Evolutionary conservation across 108 stramenopile species (phyloP).

Genomic region (Skeletonema costatum): DNA sequence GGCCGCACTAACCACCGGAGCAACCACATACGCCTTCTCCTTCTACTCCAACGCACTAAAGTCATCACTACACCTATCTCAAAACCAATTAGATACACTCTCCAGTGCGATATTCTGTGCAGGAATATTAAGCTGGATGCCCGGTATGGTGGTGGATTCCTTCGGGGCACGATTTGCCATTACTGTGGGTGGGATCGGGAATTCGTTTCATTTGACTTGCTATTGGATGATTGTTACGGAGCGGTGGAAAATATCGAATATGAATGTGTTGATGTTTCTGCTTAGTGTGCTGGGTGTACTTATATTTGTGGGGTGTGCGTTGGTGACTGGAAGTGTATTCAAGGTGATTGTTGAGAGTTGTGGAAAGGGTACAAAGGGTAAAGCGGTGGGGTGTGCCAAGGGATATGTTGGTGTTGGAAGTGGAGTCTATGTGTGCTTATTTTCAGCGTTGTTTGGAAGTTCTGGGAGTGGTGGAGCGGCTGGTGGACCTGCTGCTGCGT

Average conservation of each 20-base stretch:
- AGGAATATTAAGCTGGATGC: conserved; percentile 75
- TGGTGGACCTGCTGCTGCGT: conserved; percentile 2
- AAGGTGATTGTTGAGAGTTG: conserved; percentile 74
- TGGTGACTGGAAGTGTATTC: conserved; percentile 82
- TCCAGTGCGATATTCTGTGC: conserved; percentile 73
- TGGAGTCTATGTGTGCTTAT: conserved; percentile 64
- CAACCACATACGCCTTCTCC: conserved; percentile 86
- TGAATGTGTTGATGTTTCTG: conserved; percentile 39
- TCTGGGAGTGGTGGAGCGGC: conserved; percentile 2
- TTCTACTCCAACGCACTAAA: conserved; percentile 79
- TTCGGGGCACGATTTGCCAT: conserved; percentile 62
- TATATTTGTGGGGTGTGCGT: conserved; percentile 70
- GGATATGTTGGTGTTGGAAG: conserved; percentile 84
- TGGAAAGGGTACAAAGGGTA: conserved; percentile 73
- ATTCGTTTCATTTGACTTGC: conserved; percentile 41
- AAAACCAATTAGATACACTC: conserved; percentile 80
- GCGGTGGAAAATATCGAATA: background rate
- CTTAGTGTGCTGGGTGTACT: conserved; percentile 59
- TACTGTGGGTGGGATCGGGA: conserved; percentile 59
- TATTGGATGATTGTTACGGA: conserved; percentile 73
- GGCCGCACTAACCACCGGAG: conserved; percentile 79
- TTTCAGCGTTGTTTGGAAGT: conserved; percentile 53
- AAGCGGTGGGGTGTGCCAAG: conserved; percentile 85
- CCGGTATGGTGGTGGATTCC: conserved; percentile 72
- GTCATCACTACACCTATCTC: conserved; percentile 62